Conservation (phyloP, 1,284 basidiomycete species). For the Trichosporon sp. region DNA sequence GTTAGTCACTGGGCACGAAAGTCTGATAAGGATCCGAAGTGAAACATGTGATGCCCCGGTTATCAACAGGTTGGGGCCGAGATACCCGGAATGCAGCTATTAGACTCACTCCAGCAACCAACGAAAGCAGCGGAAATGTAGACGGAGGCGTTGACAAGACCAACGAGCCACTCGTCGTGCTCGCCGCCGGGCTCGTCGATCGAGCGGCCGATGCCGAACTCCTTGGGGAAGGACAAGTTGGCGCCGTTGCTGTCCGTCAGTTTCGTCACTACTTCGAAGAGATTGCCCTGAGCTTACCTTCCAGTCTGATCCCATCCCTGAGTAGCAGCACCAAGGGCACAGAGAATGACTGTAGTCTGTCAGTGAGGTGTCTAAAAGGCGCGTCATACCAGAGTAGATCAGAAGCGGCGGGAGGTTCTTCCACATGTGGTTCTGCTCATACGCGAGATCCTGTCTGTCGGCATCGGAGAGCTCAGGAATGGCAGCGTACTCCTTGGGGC, state of each 20-base stretch:
- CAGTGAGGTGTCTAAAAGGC: too few species aligned
- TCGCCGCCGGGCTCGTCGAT: constrained; percentile 2
- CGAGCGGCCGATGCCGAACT: constrained; percentile 55
- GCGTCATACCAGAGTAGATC: constrained; percentile 21
- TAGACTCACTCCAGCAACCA: constrained; percentile 27
- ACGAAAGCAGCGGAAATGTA: constrained; percentile 55
- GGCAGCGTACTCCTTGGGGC: constrained; percentile 51
- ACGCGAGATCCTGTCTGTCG: constrained; percentile 53
- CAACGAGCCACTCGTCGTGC: constrained; percentile 50
- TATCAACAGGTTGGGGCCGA: too few species aligned
- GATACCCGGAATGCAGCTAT: too few species aligned
- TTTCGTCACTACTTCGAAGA: constrained; percentile 26
- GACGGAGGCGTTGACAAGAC: constrained; percentile 67
- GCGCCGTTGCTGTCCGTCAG: constrained; percentile 48
- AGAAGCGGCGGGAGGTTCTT: constrained; percentile 51
- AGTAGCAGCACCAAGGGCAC: constrained; percentile 36
- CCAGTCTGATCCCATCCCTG: constrained; percentile 45
- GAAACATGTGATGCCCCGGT: too few species aligned
- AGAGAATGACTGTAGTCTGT: constrained; percentile 19
- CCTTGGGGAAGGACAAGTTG: constrained; percentile 60
- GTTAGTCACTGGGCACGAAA: not conserved
- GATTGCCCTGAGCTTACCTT: constrained; percentile 36
- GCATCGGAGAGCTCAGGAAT: constrained; percentile 57
- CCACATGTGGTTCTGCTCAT: constrained; percentile 63
- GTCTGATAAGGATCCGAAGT: too few species aligned